Percentiles rank a stretch among this genome's conserved stretches.
Conservation (phyloP, 1,139 yeast genomes). For the Candida sp. region DNA sequence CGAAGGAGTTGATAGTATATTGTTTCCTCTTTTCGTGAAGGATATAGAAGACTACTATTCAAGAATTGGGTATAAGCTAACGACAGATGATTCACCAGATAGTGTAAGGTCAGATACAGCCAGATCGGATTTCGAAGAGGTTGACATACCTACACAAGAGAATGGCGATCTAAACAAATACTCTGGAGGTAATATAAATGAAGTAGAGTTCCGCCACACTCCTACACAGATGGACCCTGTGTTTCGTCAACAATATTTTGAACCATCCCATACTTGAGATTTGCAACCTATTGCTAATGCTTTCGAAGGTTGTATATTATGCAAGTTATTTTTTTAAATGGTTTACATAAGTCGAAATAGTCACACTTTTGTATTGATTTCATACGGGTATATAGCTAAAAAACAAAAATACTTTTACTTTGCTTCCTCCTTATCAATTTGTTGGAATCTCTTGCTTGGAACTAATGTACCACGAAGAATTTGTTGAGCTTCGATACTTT, state of each 20-base stretch:
- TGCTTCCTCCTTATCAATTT: not conserved
- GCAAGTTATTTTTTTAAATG: not conserved
- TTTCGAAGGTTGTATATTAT: not conserved
- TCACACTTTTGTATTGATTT: not conserved
- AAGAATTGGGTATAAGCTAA: conserved; percentile 23
- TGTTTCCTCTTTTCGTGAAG: conserved; percentile 46
- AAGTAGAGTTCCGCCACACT: not conserved
- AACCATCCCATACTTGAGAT: not conserved
- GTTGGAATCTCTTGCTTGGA: not conserved
- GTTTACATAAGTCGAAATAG: not conserved
- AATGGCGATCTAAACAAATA: not conserved
- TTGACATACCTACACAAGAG: not conserved
- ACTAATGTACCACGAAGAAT: conserved; percentile 46
- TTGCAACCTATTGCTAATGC: too few species aligned
- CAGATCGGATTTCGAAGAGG: not conserved
- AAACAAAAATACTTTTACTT: not conserved
- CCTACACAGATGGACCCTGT: not conserved
- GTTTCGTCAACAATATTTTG: conserved; percentile 1
- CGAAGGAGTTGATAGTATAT: conserved; percentile 37
- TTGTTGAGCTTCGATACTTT: conserved; percentile 69
- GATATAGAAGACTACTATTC: conserved; percentile 35
- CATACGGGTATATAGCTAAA: not conserved
- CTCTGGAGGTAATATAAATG: not conserved
- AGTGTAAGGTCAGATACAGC: not conserved
- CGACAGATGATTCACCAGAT: conserved; percentile 11